These are phyloP conservation scores for Aspergillus nomiae DNA, from an alignment of 2,329 filamentous ascomycete species.

Conservation along the genomic window DNA sequence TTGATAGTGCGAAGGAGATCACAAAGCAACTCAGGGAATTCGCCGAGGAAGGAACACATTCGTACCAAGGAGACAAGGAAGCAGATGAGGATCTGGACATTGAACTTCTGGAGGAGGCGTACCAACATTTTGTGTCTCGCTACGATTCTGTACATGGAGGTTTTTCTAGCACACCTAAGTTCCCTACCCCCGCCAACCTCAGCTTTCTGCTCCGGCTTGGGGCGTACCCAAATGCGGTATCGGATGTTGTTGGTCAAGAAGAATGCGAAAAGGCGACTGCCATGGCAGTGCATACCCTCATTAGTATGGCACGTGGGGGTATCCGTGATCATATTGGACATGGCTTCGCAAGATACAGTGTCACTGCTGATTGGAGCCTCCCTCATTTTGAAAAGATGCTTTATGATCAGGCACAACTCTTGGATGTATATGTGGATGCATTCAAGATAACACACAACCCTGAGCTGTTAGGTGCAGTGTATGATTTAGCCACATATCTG, in stretches of 20 bases:
- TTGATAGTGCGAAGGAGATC: conserved; percentile 81
- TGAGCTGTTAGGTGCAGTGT: conserved; percentile 75
- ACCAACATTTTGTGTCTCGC: conserved; percentile 74
- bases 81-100: conserved; percentile 75
- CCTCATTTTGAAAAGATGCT: conserved; percentile 98
- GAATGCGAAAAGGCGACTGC: conserved; percentile 73
- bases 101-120: conserved; percentile 88
- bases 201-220: conserved; percentile 76
- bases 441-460: conserved; percentile 70
- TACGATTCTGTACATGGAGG: conserved; percentile 79
- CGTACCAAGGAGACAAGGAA: conserved; percentile 45
- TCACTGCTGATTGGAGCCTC: conserved; percentile 88
- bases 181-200: conserved; percentile 83
- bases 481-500: conserved; percentile 86
- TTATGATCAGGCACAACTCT: conserved; percentile 84
- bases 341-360: conserved; percentile 82
- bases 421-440: conserved; percentile 82
- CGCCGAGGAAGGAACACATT: conserved; percentile 77
- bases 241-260: conserved; percentile 81
- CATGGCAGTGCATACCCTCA: conserved; percentile 80
- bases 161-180: conserved; percentile 81
- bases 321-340: conserved; percentile 76
- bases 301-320: conserved; percentile 72
- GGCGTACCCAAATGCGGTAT: conserved; percentile 70
- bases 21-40: conserved; percentile 81